Evolutionary conservation across 441 rosid genomes (phyloP), one percentile per base, ranked within the genome.

Genomic region (Monsonia emarginata): DNA sequence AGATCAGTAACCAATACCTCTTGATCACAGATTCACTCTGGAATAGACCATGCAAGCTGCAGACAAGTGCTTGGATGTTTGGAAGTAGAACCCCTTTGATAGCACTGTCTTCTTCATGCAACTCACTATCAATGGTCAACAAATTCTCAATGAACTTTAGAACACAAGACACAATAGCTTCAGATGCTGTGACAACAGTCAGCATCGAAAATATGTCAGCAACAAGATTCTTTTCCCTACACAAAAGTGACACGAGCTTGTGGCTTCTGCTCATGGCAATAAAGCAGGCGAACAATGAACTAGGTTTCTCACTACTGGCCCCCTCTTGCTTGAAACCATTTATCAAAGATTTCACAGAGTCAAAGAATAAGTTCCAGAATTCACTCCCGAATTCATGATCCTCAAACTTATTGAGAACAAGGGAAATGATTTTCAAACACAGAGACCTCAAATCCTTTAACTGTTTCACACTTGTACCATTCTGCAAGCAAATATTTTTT

Each of bases 301-400:
- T 95, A 40, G 97, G 92, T 79, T 84, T 95, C 85, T 86, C 90
- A 63, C 99, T 95, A 74, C 97, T 95, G 69, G 98, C 84, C 71
- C 98, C 93, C 76, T 90, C 96, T 74, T 83, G 87, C 86, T 87
- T 90, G 80, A 95, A 91, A 74, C 81, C 83, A 72, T 82, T 75
- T 64, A 90, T 80, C 75, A 91, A 81, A 26, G 95, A 84, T 79
- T 85, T 83, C 56, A 88, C 84, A 5, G 96, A 88, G 59, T 52
- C 63, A 77, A 95, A 95, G 86, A 90, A 85, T 65, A 90, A 79
- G 76, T 90, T 86, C 98, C 98, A 95, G 77, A 87, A 87, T 64
- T 87, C 89, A 26, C 72, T 30, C 59, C 85, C 91, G 78, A 87
- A 85, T 69, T 87, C 86, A 84, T 82, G 88, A 72, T 86, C 89